Base-by-base conservation (phyloP, 2,329 filamentous ascomycete species). In the Verticillium nonalfalfae region DNA sequence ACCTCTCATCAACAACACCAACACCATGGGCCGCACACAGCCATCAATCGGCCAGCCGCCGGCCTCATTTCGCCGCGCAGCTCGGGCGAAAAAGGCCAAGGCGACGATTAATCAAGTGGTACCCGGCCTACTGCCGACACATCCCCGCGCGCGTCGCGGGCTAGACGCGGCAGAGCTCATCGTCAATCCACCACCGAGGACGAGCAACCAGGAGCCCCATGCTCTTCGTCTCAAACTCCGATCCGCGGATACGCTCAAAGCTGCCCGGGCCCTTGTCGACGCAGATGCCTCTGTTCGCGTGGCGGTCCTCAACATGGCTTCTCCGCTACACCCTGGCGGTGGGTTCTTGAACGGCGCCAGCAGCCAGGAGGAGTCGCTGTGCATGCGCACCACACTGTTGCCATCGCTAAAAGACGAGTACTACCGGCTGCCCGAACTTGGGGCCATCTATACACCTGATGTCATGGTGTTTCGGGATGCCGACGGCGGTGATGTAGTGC, bases 241-340 rank as follows among this genome's bases (percentile, higher is more conserved):
- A 26, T 71, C 77, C 2, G 74, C 77, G 13, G 85, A 87, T 65
- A 83, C 82, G 0, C 78, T 89, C 4, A 73, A 77, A 2, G 83
- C 81, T 1, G 85, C 85, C 0, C 72, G 73, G 36, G 66, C 69
- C 0, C 74, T 80, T 11, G 62, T 68, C 21, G 14, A 31, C 31
- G 56, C 18, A 4, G 55, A 26, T 36, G 57, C 13, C 4, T 13
- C 31, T 7, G 2, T 21, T 9, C 73, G 79, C 40, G 76, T 85
- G 1, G 83, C 78, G 4, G 75, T 89, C 31, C 75, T 89, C 3
- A 88, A 86, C 70, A 88, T 88, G 85, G 85, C 85, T 0, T 88
- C 85, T 0, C 83, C 85, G 0, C 76, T 86, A 0, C 79, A 79
- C 0, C 83, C 86, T 0, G 86, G 86, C 13, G 86, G 85, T 7